Evolutionary conservation across 2,329 filamentous ascomycete species (phyloP).

Genomic region (Colletotrichum graminicola): DNA sequence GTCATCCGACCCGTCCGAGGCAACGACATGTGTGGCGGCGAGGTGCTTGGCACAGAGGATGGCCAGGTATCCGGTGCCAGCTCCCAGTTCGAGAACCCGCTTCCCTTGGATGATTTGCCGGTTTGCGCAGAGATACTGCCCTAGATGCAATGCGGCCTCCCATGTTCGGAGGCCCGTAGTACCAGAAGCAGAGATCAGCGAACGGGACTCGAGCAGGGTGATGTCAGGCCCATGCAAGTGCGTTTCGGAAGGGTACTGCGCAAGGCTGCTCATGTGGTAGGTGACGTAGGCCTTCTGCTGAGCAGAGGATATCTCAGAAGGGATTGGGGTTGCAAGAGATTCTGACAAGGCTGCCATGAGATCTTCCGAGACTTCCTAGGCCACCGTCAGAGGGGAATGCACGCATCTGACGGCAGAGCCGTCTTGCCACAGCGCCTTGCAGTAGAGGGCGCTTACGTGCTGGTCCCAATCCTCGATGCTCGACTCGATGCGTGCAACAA

Average conservation of each 20-base stretch:
- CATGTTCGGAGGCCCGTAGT: conserved; percentile 85
- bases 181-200: conserved; percentile 76
- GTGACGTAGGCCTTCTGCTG: conserved; percentile 82
- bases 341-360: conserved; percentile 77
- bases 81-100: conserved; percentile 77
- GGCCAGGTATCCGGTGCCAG: conserved; percentile 81
- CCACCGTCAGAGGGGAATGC: conserved; percentile 12
- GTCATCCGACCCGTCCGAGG: conserved; percentile 80
- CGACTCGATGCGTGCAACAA: conserved; percentile 77
- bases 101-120: conserved; percentile 62
- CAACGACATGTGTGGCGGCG: conserved; percentile 68
- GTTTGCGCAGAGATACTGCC: conserved; percentile 72
- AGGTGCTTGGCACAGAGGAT: conserved; percentile 80
- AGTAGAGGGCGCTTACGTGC: conserved; percentile 74
- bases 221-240: conserved; percentile 52
- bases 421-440: conserved; percentile 18
- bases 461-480: conserved; percentile 85
- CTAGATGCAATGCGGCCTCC: conserved; percentile 83
- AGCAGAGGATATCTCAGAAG: conserved; percentile 73
- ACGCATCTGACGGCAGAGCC: neutral
- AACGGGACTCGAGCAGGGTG: conserved; percentile 76
- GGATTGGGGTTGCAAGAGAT: conserved; percentile 73
- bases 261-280: conserved; percentile 66
- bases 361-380: conserved; percentile 84
- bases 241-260: conserved; percentile 21